Evolutionary conservation across 1,284 basidiomycete species (phyloP).

Genomic region (Xerocomus nothofagi): DNA sequence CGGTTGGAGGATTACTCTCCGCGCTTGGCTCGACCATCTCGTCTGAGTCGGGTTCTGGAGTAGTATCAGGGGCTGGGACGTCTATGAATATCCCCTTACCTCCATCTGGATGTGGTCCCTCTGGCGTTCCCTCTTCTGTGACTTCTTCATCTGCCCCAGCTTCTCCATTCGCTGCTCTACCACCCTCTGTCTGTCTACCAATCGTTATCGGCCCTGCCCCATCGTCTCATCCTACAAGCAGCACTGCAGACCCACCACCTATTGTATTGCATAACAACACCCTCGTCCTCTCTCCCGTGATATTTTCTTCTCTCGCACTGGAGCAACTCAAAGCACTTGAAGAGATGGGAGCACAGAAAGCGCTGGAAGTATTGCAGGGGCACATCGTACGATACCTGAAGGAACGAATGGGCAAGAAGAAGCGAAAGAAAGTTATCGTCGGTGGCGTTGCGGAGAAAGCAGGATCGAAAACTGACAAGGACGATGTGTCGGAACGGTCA

Average conservation of each 20-base stretch:
- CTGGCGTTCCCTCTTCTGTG: slow-evolving; percentile 20
- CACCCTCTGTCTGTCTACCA: slow-evolving; percentile 47
- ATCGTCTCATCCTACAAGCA: slow-evolving; percentile 40
- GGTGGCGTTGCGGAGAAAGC: slow-evolving; percentile 12
- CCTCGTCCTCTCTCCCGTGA: slow-evolving; percentile 80
- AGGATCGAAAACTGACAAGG: slow-evolving; percentile 9
- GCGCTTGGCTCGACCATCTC: slow-evolving; percentile 2
- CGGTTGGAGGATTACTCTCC: background rate
- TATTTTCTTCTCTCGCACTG: slow-evolving; percentile 77
- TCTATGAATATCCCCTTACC: background rate
- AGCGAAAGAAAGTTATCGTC: slow-evolving; percentile 28
- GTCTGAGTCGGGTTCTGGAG: background rate
- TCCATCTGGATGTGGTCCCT: slow-evolving; percentile 8
- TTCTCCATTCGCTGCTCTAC: slow-evolving; percentile 26
- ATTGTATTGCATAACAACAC: slow-evolving; percentile 86
- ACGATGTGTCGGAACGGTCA: slow-evolving; percentile 17
- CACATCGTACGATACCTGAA: slow-evolving; percentile 87
- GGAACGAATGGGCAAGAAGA: slow-evolving; percentile 56
- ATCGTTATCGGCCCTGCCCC: slow-evolving; percentile 63
- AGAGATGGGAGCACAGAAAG: slow-evolving; percentile 79
- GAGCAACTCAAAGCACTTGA: slow-evolving; percentile 78
- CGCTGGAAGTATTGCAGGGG: slow-evolving; percentile 77
- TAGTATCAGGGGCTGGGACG: background rate
- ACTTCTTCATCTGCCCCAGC: slow-evolving; percentile 19
- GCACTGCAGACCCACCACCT: slow-evolving; percentile 54